Base-by-base conservation (phyloP, 352 stramenopile genomes). In the Peronospora destructor region DNA sequence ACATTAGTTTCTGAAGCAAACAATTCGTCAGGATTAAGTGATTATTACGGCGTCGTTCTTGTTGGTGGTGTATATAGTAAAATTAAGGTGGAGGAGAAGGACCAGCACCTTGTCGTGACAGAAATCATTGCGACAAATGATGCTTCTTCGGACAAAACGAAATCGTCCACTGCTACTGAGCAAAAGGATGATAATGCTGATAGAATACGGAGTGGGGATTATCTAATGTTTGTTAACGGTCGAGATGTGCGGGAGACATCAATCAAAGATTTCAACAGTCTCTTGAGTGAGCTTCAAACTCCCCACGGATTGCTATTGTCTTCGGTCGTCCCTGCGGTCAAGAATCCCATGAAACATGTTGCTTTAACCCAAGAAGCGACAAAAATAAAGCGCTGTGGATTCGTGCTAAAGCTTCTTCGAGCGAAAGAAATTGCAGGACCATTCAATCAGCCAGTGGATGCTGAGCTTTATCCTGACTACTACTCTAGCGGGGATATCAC, bases 401-500 rank as follows among this genome's bases (percentile, higher is more conserved):
- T 88, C 36, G 76, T 87, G 0, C 57, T 91, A 2, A 88, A 91
- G 44, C 59, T 91, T 43, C 55, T 91, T 43, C 77, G 80, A 29
- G 65, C 70, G 1, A 93, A 93, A 69, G 80, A 91, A 40, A 76
- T 89, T 39, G 70, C 83, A 2, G 51, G 48, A 1, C 80, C 83
- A 25, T 93, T 93, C 51, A 91, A 91, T 40, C 73, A 89, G n/a
- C 80, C 80, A 7, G 83, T 93, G 3, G 83, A 93, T 62, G 63
- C 68, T 3, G 76, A 90, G 17, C 43, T 93, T 36, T 93, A 93
- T 59, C 83, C 83, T 4, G 83, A 93, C 26, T 93, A 93, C 35
- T 87, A 87, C 45, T 66, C 71, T 11, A 84, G 75, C 34, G 73
- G 73, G 0, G 58, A 85, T 40, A 84, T 93, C 14, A 51, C 67